Percentiles rank a stretch among this genome's conserved stretches.
Conservation (phyloP, 1,284 basidiomycete species). For the Rugosomyces carneus region DNA sequence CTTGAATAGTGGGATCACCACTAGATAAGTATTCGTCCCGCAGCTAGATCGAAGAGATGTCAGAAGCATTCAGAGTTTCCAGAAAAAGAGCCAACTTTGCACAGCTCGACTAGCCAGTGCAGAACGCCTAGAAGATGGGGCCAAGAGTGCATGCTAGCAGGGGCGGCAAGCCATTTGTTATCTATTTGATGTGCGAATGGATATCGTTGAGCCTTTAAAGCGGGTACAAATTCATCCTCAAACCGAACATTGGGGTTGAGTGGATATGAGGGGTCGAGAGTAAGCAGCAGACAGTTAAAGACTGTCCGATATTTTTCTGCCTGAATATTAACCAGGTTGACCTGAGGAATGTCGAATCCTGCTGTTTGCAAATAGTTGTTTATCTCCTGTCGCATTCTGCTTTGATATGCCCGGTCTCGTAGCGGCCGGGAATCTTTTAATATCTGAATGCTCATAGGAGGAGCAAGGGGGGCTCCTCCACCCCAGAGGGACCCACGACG, state of each 20-base stretch:
- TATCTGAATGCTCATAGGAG: conserved; percentile 43
- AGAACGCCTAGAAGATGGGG: conserved; percentile 74
- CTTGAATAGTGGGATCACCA: conserved; percentile 60
- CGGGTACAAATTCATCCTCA: conserved; percentile 75
- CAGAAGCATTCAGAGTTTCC: background rate
- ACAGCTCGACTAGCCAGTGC: conserved; percentile 82
- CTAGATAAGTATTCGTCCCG: conserved; percentile 52
- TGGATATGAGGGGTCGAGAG: conserved; percentile 63
- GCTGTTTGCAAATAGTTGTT: conserved; percentile 56
- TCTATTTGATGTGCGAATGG: conserved; percentile 71
- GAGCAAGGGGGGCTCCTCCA: conserved; percentile 38
- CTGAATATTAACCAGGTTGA: conserved; percentile 67
- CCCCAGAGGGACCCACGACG: conserved; percentile 66
- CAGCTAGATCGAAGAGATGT: conserved; percentile 21
- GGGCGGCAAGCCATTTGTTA: conserved; percentile 77
- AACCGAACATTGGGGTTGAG: conserved; percentile 54
- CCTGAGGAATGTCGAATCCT: conserved; percentile 60
- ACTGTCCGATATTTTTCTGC: conserved; percentile 79
- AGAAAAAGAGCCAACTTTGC: conserved; percentile 46
- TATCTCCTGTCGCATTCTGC: conserved; percentile 72
- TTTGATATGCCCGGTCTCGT: conserved; percentile 65
- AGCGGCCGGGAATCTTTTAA: conserved; percentile 71
- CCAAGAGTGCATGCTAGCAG: conserved; percentile 83
- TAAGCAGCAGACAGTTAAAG: conserved; percentile 71
- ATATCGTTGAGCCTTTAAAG: conserved; percentile 72